Base-by-base conservation (phyloP, 2,329 filamentous ascomycete genomes). In the Bipolaris oryzae region DNA sequence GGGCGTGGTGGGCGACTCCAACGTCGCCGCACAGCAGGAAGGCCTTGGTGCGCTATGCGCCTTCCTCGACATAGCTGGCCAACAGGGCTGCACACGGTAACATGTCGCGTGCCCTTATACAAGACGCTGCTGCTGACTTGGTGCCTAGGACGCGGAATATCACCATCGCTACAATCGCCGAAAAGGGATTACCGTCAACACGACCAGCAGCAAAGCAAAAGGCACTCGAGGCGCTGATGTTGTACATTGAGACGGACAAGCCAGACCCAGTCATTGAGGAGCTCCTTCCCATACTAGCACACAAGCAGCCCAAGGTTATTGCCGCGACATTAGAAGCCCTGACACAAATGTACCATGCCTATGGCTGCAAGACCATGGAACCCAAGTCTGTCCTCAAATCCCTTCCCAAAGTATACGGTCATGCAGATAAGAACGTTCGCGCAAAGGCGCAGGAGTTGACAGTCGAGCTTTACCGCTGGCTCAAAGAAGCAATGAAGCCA, bases 351-450 rank as follows among this genome's bases (percentile, higher is more conserved):
- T 95, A 91, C 73, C 92, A 97, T 76, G 95, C 91, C 71, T 99
- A 93, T 75, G 95, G 96, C 55, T 96, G 92, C 81, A 96, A 96
- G 78, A 87, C 92, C 16, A 89, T 95, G 47, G 95, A 99, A 71
- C 92, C 96, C 3, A 97, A 99, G 74, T 89, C 91, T 1, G 87
- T 96, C 18, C 84, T 98, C 57, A 98, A 98, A 74, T 80, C 85
- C 10, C 81, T 99, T 2, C 92, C 95, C 3, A 96, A 96, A 73
- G 89, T 89, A 1, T 99, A 97, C 73, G 92, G 91, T 18, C 95
- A 98, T 74, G 94, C 95, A 31, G 95, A 99, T 82, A 99, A 99
- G 79, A 98, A 98, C 74, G 91, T 99, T 15, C 89, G 95, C 77
- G 92, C 93, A 3, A 95, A 97, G 75, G 92, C 93, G 25, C 95